Percentiles rank a stretch among this genome's conserved stretches.
phyloP scores from a whole-genome alignment of 805 yeast species.

The Metschnikowia similis region DNA sequence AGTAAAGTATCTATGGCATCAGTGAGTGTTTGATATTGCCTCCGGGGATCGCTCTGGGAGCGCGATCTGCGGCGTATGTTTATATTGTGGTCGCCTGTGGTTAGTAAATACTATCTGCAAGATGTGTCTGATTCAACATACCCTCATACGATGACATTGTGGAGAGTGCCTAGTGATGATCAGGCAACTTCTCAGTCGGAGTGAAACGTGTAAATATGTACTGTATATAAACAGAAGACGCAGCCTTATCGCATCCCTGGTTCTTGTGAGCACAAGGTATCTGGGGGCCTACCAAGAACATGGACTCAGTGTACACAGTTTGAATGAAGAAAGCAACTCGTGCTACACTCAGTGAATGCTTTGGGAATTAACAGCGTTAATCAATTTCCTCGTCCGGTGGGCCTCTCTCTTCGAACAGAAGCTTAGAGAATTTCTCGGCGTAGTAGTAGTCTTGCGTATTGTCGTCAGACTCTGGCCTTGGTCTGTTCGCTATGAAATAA shows the following conservation, averaged over 20 bases:
- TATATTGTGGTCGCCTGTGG: constrained; percentile 38
- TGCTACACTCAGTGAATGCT: not conserved
- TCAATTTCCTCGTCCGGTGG: not conserved
- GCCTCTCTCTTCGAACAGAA: constrained; percentile 1
- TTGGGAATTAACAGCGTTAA: not conserved
- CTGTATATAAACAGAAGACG: not conserved
- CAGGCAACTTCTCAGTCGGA: constrained; percentile 1
- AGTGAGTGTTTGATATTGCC: constrained; percentile 30
- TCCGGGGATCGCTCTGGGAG: constrained; percentile 13
- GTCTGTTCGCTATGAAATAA: constrained; percentile 9
- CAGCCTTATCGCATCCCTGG: not conserved
- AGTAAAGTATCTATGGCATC: constrained; percentile 35
- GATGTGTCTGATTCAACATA: constrained; percentile 18
- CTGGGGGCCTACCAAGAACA: too few relatives aligned
- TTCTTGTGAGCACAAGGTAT: not conserved
- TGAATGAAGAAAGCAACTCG: too few relatives aligned
- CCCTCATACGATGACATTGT: constrained; percentile 44
- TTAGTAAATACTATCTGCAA: constrained; percentile 3
- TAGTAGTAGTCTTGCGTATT: not conserved
- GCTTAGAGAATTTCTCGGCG: constrained; percentile 2
- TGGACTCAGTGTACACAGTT: too few relatives aligned
- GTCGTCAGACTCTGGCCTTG: not conserved
- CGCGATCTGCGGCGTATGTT: constrained; percentile 19
- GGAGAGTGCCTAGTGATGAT: not conserved
- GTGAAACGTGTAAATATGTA: not conserved